Evolutionary conservation across 2,329 filamentous ascomycete species (phyloP).

Genomic region (Neonectria coccinea): DNA sequence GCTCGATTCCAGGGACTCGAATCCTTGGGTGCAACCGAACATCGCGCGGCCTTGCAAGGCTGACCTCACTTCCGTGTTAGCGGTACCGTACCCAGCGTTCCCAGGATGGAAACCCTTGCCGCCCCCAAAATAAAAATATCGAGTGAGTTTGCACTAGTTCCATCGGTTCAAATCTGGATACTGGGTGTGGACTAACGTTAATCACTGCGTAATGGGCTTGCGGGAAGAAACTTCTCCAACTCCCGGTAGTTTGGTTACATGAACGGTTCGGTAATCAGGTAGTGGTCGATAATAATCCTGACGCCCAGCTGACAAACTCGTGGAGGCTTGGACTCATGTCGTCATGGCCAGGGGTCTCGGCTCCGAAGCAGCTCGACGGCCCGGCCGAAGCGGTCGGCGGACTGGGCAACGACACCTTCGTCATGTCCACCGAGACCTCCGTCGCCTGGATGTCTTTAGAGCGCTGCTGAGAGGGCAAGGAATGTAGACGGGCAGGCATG

Average conservation of each 20-base stretch:
- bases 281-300: conserved; percentile 18
- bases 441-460: background rate
- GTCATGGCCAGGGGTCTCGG: conserved; percentile 23
- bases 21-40: conserved; percentile 11
- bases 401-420: background rate
- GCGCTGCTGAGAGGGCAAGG: background rate
- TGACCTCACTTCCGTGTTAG: background rate
- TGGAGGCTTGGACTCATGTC: conserved; percentile 8
- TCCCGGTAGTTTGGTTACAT: background rate
- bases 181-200: background rate
- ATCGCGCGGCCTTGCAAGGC: background rate
- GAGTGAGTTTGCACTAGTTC: background rate
- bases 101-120: background rate
- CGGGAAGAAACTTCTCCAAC: background rate
- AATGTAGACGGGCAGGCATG: background rate
- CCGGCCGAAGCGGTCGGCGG: conserved; percentile 16
- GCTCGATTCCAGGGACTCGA: conserved; percentile 7
- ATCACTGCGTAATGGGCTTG: background rate
- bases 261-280: background rate
- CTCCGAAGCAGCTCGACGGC: conserved; percentile 20
- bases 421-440: background rate
- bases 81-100: background rate
- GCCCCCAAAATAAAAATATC: background rate
- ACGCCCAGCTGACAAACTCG: conserved; percentile 24
- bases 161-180: background rate